Evolutionary conservation across 129 eudicot genomes (phyloP).

Genomic region (Ambrosia artemisiifolia): DNA sequence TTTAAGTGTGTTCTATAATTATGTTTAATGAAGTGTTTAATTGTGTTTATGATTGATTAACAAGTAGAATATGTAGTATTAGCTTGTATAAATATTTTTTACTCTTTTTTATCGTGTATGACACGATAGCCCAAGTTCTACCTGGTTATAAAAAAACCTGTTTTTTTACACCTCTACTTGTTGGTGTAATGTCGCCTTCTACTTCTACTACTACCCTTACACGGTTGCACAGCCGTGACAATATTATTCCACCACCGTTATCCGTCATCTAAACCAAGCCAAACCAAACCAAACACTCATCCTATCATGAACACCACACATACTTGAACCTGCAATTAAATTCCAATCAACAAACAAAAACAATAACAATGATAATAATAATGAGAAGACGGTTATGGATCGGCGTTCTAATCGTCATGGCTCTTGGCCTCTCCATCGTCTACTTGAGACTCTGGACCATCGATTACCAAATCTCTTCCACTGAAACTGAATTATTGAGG

Average conservation of each 20-base stretch:
- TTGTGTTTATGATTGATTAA: too few species aligned
- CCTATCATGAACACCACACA: neutral
- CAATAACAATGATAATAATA: constrained; percentile 29
- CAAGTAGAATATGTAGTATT: too few species aligned
- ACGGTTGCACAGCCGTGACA: constrained; percentile 33
- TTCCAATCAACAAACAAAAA: neutral
- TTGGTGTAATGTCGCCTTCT: constrained; percentile 24
- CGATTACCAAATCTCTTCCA: constrained; percentile 65
- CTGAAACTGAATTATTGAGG: constrained; percentile 70
- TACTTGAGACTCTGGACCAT: constrained; percentile 82
- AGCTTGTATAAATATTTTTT: too few species aligned
- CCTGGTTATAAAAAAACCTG: too few species aligned
- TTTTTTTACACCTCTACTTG: neutral
- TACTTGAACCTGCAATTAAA: constrained; percentile 12
- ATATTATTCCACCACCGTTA: neutral
- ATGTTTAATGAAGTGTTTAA: too few species aligned
- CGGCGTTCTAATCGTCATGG: constrained; percentile 48
- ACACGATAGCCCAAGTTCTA: too few species aligned
- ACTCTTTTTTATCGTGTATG: too few species aligned
- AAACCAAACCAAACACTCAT: neutral
- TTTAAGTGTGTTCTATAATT: too few species aligned
- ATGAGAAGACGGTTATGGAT: constrained; percentile 42
- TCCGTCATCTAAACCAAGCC: constrained; percentile 3
- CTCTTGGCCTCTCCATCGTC: constrained; percentile 62
- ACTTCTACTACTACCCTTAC: neutral